Evolutionary conservation across 805 yeast species (phyloP).

Genomic region (Barnettozyma botsteinii): DNA sequence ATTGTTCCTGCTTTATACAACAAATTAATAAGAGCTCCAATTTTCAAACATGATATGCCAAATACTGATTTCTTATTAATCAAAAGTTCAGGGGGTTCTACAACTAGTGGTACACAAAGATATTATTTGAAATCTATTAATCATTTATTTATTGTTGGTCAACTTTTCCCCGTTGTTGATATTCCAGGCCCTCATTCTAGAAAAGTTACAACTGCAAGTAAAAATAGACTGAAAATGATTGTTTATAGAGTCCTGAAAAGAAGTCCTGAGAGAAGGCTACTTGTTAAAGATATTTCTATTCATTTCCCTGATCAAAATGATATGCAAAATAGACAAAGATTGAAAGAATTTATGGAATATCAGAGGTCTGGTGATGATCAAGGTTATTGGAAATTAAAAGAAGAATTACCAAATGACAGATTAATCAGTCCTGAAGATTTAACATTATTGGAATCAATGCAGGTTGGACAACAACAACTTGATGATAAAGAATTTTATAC

Average conservation of each 20-base stretch:
- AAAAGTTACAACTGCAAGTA: conserved; percentile 88
- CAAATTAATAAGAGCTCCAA: conserved; percentile 87
- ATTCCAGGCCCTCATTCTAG: conserved; percentile 98
- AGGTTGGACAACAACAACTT: conserved; percentile 80
- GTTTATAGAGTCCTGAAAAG: conserved; percentile 82
- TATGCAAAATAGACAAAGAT: conserved; percentile 91
- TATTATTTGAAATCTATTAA: conserved; percentile 66
- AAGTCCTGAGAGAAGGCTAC: conserved; percentile 63
- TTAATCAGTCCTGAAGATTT: conserved; percentile 92
- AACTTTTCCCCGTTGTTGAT: conserved; percentile 86
- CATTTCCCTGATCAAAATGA: conserved; percentile 98
- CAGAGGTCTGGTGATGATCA: conserved; percentile 92
- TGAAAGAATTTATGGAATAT: conserved; percentile 96
- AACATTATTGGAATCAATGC: conserved; percentile 84
- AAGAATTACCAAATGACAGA: conserved; percentile 62
- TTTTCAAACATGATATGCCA: conserved; percentile 76
- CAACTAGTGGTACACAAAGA: conserved; percentile 56
- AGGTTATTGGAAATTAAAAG: conserved; percentile 90
- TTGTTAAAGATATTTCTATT: conserved; percentile 80
- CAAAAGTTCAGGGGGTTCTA: conserved; percentile 74
- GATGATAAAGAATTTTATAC: conserved; percentile 70
- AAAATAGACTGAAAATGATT: conserved; percentile 88
- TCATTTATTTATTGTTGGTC: conserved; percentile 83
- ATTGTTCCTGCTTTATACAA: conserved; percentile 92
- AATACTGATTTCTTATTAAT: conserved; percentile 78